Base-by-base conservation (phyloP, 192 early-diverging fungal genomes). In the Umbelopsis sp. region DNA sequence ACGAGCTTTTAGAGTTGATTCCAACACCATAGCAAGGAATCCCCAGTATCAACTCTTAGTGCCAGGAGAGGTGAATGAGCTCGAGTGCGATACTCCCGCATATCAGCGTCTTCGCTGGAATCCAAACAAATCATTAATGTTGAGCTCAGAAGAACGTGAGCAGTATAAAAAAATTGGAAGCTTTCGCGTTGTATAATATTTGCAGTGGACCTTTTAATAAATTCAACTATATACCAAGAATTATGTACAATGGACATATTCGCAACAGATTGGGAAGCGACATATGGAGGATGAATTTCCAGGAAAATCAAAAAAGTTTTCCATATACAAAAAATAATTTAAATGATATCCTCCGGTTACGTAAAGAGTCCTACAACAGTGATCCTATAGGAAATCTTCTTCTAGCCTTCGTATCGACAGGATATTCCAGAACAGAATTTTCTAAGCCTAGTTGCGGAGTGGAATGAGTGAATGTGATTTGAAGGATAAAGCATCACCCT, bases 321-420 rank as follows among this genome's bases (percentile, higher is more conserved):
- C 47, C n/a, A n/a, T 1, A 9, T 49, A 49, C 47, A 5, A 6
- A 49, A 32, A 62, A 34, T 34, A 62, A 62, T 32, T n/a, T 34
- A 24, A 11, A 9, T 56, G 22, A 16, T 20, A 20, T 11, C 3
- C 26, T 34, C 14, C 11, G n/a, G 7, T 29, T 29, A 32, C 14
- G 31, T 2, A 26, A 34, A 16, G 26, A 54, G 26, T 66, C 12
- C 83, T 85, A 96, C 34, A 94, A 84, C 45, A 95, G 82, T 38
- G 90, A 87, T 21, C 92, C 94, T 66, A 86, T 85, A 3, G 93
- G 86, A 74, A 97, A 97, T 69, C 92, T 90, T 66, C 95, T 79
- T 29, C 96, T 85, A 10, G 81, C 84, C 47, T 91, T 80, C 4
- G 91, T 91, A 65, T 97, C 93, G 21, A 97, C 90, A 20, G 87